Percentiles rank a stretch among this genome's conserved stretches.
These are phyloP conservation scores for Dryas drummondii DNA, from an alignment of 306 rosid genomes.

Conservation along the genomic window DNA sequence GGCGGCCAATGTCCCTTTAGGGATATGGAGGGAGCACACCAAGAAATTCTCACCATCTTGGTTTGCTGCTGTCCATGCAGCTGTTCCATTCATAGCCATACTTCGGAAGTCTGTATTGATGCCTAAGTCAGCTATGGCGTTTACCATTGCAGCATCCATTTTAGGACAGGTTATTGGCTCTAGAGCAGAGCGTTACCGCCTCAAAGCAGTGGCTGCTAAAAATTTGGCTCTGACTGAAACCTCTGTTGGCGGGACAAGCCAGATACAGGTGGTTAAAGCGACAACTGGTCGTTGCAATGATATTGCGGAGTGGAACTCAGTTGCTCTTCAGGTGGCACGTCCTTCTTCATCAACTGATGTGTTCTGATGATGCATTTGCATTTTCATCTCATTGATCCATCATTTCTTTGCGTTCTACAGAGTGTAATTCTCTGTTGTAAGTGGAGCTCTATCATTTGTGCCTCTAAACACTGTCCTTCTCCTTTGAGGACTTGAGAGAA, in stretches of 20 bases:
- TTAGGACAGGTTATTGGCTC: conserved; percentile 96
- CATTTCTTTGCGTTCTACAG: conserved; percentile 22
- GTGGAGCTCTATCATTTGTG: conserved; percentile 28
- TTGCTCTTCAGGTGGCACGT: conserved; percentile 57
- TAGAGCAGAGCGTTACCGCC: conserved; percentile 77
- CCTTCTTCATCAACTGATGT: conserved; percentile 60
- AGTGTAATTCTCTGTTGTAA: conserved; percentile 30
- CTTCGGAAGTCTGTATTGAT: conserved; percentile 85
- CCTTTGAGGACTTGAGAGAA: conserved; percentile 17
- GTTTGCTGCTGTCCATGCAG: conserved; percentile 96
- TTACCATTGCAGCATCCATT: conserved; percentile 89
- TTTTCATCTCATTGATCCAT: conserved; percentile 18
- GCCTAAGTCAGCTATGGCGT: conserved; percentile 99
- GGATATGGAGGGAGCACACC: conserved; percentile 96
- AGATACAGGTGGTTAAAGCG: conserved; percentile 37
- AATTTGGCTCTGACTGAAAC: conserved; percentile 40
- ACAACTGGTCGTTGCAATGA: conserved; percentile 59
- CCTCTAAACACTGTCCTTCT: conserved; percentile 14
- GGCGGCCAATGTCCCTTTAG: conserved; percentile 95
- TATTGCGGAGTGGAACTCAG: conserved; percentile 56
- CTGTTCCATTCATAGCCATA: conserved; percentile 96
- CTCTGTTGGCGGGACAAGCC: conserved; percentile 33
- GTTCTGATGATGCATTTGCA: conserved; percentile 43
- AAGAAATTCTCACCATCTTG: conserved; percentile 90
- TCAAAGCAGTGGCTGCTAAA: conserved; percentile 52